These are phyloP conservation scores for Penicillium tannophilum DNA, from an alignment of 495 filamentous ascomycete species.

Conservation along the genomic window DNA sequence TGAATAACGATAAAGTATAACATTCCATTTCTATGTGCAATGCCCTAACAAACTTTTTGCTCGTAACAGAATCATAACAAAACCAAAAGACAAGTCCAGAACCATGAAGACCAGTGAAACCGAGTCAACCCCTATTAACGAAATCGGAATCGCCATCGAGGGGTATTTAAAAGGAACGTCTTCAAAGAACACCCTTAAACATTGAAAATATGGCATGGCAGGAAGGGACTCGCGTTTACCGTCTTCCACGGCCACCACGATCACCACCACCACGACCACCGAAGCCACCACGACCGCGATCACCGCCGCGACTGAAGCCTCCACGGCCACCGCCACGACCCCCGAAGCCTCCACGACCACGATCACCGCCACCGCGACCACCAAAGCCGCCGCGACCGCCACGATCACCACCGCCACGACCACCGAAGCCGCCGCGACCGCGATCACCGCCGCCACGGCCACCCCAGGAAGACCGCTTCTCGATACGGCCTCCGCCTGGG, in stretches of 20 bases:
- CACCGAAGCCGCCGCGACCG: slow-evolving; percentile 12
- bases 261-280: slow-evolving; percentile 11
- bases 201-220: slow-evolving; percentile 5
- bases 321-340: slow-evolving; percentile 8
- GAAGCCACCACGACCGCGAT: slow-evolving; percentile 1
- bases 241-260: slow-evolving; percentile 5
- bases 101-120: slow-evolving; percentile 4
- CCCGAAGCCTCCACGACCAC: slow-evolving; percentile 1
- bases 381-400: not conserved
- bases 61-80: slow-evolving; percentile 28
- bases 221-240: slow-evolving; percentile 3
- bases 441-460: slow-evolving; percentile 22
- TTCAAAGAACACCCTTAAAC: slow-evolving; percentile 5
- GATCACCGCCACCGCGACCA: not conserved
- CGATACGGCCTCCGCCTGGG: slow-evolving; percentile 38
- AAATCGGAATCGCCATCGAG: slow-evolving; percentile 22
- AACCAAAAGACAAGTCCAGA: slow-evolving; percentile 11
- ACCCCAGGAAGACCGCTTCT: slow-evolving; percentile 34
- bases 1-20: not conserved
- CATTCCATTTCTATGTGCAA: slow-evolving; percentile 26
- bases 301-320: slow-evolving; percentile 6
- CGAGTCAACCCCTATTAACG: slow-evolving; percentile 16
- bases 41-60: slow-evolving; percentile 29
- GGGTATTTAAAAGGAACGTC: slow-evolving; percentile 26
- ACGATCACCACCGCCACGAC: not conserved